Conservation (phyloP, 345 rosid genomes). For the Aegle marmelos region DNA sequence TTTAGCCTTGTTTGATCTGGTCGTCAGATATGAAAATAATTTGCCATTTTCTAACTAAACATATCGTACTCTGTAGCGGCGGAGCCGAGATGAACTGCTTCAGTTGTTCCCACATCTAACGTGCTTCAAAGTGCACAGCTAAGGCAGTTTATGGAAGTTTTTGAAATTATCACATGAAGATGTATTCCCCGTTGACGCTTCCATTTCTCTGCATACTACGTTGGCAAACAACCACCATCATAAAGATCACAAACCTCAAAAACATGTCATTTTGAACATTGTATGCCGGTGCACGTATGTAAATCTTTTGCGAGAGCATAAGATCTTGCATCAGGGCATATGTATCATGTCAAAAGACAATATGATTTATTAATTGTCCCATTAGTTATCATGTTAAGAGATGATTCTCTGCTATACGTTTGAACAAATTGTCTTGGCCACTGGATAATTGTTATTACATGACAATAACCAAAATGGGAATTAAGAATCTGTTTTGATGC, state of each 20-base stretch:
- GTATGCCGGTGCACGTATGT: neutral
- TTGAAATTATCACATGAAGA: slow-evolving; percentile 2
- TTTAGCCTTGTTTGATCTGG: neutral
- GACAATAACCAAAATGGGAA: neutral
- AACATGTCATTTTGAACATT: neutral
- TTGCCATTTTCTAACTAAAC: neutral
- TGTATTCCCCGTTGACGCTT: neutral
- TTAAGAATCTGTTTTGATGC: neutral
- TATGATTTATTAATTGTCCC: neutral
- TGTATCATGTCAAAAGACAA: too few species aligned
- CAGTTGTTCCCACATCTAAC: slow-evolving; percentile 61
- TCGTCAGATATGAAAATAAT: neutral
- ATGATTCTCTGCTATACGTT: neutral
- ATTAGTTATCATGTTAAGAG: too few species aligned
- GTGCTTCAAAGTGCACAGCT: slow-evolving; percentile 96
- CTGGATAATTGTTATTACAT: neutral
- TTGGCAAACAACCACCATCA: neutral
- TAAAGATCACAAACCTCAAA: neutral
- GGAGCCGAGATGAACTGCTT: slow-evolving; percentile 72
- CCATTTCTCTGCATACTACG: neutral
- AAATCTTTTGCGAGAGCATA: neutral
- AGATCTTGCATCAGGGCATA: neutral
- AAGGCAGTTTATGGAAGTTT: slow-evolving; percentile 18
- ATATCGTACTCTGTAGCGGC: slow-evolving; percentile 35
- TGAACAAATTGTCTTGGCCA: neutral